Evolutionary conservation across 2,329 filamentous ascomycete species (phyloP).

Genomic region (Cytospora piceicola): DNA sequence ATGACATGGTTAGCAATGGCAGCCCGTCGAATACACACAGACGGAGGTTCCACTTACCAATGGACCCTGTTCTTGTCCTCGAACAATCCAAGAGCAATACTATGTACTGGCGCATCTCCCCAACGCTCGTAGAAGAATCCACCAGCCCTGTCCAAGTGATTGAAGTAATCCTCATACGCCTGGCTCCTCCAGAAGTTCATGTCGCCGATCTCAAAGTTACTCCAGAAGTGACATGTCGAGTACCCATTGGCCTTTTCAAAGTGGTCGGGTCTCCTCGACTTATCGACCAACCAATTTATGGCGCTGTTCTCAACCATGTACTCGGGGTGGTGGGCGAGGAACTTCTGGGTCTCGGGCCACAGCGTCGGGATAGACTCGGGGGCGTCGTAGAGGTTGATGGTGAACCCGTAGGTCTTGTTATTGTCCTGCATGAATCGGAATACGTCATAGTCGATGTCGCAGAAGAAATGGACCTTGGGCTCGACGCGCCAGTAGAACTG

Average conservation of each 20-base stretch:
- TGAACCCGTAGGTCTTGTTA: conserved; percentile 99
- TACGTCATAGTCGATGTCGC: conserved; percentile 96
- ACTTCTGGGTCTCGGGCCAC: conserved; percentile 96
- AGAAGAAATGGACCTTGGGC: conserved; percentile 99
- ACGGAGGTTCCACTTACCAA: conserved; percentile 66
- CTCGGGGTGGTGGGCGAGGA: conserved; percentile 81
- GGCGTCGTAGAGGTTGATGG: conserved; percentile 93
- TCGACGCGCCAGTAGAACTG: conserved; percentile 99
- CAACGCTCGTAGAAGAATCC: conserved; percentile 99
- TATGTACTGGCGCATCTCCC: conserved; percentile 97
- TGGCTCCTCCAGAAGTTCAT: conserved; percentile 91
- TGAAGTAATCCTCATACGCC: conserved; percentile 92
- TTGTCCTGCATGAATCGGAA: conserved; percentile 98
- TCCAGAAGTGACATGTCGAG: conserved; percentile 99
- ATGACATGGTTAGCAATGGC: conserved; percentile 2
- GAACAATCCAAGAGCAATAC: conserved; percentile 88
- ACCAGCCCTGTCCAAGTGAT: conserved; percentile 89
- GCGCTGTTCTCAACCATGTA: conserved; percentile 85
- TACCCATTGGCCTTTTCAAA: conserved; percentile 85
- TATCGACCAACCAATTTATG: conserved; percentile 84
- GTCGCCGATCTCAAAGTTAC: conserved; percentile 95
- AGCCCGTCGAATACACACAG: neutral
- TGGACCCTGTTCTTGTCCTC: conserved; percentile 90
- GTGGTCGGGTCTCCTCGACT: conserved; percentile 74
- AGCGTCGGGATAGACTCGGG: conserved; percentile 83